Evolutionary conservation across 495 filamentous ascomycete genomes (phyloP).

Genomic region (Penicillium daleae): DNA sequence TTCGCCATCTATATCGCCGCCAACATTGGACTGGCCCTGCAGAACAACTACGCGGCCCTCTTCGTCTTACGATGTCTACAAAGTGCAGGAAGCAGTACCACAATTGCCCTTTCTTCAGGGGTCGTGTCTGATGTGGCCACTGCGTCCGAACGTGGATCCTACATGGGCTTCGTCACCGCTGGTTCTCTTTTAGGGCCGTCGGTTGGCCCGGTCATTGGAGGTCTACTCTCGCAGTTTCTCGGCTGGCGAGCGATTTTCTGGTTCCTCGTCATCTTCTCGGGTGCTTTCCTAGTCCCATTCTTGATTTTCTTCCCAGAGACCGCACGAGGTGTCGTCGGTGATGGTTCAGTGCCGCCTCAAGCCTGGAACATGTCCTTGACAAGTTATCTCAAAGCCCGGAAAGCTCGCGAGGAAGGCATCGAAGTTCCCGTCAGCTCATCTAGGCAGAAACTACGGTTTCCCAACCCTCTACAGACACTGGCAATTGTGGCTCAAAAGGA

Average conservation of each 20-base stretch:
- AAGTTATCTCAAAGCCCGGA: slow-evolving; percentile 35
- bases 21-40: slow-evolving; percentile 54
- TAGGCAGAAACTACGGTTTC: slow-evolving; percentile 59
- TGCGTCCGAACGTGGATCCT: slow-evolving; percentile 46
- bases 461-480: slow-evolving; percentile 72
- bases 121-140: slow-evolving; percentile 50
- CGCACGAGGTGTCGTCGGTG: slow-evolving; percentile 49
- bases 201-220: slow-evolving; percentile 67
- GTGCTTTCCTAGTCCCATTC: slow-evolving; percentile 38
- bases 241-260: slow-evolving; percentile 77
- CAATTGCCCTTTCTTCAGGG: slow-evolving; percentile 44
- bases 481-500: slow-evolving; percentile 63
- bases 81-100: slow-evolving; percentile 53
- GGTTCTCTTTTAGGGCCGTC: slow-evolving; percentile 50
- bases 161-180: slow-evolving; percentile 45
- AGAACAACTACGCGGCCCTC: slow-evolving; percentile 51
- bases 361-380: slow-evolving; percentile 42
- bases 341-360: slow-evolving; percentile 42
- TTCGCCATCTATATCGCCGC: slow-evolving; percentile 52
- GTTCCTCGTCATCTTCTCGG: slow-evolving; percentile 69
- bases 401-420: slow-evolving; percentile 23
- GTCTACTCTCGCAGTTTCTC: slow-evolving; percentile 64
- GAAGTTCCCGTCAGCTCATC: slow-evolving; percentile 12
- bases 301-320: slow-evolving; percentile 51
- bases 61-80: slow-evolving; percentile 54